These are phyloP conservation scores for Coriolopsis trogii DNA, from an alignment of 1,284 basidiomycete species.

Conservation along the genomic window DNA sequence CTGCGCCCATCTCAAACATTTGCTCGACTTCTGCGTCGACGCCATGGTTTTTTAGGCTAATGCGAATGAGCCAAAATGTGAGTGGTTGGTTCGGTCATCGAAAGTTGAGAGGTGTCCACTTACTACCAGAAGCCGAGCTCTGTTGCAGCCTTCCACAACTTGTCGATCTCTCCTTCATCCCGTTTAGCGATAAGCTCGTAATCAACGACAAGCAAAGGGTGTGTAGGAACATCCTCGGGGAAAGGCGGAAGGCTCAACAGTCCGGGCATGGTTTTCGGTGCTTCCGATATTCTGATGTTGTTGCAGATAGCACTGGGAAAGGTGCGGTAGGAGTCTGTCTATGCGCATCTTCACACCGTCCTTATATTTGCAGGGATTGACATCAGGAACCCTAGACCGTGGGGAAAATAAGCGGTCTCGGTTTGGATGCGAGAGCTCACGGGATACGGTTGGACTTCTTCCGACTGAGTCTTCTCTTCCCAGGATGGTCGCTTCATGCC, in stretches of 20 bases:
- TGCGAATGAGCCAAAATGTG: background rate
- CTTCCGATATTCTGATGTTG: too few species aligned
- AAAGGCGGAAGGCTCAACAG: slow-evolving; percentile 31
- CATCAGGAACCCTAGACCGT: too few species aligned
- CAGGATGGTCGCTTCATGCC: too few species aligned
- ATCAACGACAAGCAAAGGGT: slow-evolving; percentile 40
- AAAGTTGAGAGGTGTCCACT: slow-evolving; percentile 8
- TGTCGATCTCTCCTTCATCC: slow-evolving; percentile 31
- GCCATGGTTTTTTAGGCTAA: slow-evolving; percentile 40
- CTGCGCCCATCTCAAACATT: slow-evolving; percentile 42
- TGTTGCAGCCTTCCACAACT: slow-evolving; percentile 36
- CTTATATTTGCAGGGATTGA: too few species aligned
- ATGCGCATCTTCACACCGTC: too few species aligned
- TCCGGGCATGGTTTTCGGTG: slow-evolving; percentile 26
- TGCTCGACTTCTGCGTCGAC: slow-evolving; percentile 34
- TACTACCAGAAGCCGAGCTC: slow-evolving; percentile 39
- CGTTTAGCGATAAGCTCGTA: slow-evolving; percentile 31
- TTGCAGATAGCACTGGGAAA: too few species aligned
- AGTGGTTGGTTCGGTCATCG: too few species aligned
- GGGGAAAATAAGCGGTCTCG: too few species aligned
- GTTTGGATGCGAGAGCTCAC: too few species aligned
- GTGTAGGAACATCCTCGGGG: slow-evolving; percentile 38
- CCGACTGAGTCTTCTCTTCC: too few species aligned
- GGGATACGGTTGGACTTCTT: too few species aligned
- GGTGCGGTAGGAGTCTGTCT: too few species aligned